Evolutionary conservation across 192 early-diverging fungal species (phyloP).

Genomic region (Podila epigama): DNA sequence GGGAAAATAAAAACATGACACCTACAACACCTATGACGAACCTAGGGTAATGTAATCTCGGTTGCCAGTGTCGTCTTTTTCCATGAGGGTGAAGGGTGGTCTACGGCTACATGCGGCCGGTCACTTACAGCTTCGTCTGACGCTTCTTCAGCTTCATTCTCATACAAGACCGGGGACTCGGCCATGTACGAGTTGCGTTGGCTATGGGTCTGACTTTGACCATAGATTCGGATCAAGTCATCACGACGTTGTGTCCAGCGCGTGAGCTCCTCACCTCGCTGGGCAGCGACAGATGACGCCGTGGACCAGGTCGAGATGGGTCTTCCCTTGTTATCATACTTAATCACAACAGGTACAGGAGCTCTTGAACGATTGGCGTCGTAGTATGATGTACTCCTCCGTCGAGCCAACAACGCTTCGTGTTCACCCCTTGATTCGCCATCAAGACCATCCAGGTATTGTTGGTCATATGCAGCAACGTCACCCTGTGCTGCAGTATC

Average conservation of each 20-base stretch:
- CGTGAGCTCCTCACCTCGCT: constrained; percentile 38
- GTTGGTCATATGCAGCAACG: neutral
- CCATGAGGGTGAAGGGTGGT: no score
- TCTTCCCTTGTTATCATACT: constrained; percentile 31
- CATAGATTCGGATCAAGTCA: constrained; percentile 45
- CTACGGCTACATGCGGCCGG: no score
- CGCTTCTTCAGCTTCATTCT: constrained; percentile 1
- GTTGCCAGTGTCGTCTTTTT: no score
- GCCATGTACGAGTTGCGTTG: constrained; percentile 8
- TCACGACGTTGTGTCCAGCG: constrained; percentile 36
- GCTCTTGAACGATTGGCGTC: constrained; percentile 42
- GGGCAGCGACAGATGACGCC: constrained; percentile 36
- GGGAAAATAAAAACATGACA: no score
- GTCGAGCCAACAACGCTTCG: constrained; percentile 26
- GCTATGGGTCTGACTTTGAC: constrained; percentile 8
- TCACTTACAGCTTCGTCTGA: neutral
- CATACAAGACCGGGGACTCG: neutral
- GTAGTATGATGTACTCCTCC: constrained; percentile 38
- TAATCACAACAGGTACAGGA: constrained; percentile 29
- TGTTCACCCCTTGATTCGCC: constrained; percentile 9
- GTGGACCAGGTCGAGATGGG: constrained; percentile 48
- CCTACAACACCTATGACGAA: no score
- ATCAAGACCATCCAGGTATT: neutral
- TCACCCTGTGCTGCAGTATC: neutral
- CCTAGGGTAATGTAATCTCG: no score